Percentiles rank a stretch among this genome's conserved stretches.
Evolutionary conservation across 163 green algal genomes (phyloP).

Genomic region (Coccomyxa subellipsoidea): DNA sequence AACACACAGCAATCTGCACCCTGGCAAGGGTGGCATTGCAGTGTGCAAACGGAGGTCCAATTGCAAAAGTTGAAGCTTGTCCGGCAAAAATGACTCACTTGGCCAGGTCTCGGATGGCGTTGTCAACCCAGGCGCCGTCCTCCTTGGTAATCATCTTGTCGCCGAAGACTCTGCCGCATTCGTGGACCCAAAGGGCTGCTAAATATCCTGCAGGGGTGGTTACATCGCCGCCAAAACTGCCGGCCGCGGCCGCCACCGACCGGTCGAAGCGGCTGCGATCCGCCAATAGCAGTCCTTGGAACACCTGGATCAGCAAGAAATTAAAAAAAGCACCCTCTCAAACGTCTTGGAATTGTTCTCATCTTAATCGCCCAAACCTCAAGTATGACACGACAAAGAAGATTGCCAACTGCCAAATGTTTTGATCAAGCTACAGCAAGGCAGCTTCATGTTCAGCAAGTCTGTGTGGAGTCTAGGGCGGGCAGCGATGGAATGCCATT

Average conservation of each 20-base stretch:
- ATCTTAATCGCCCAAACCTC: too few species aligned
- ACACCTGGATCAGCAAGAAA: constrained; percentile 46
- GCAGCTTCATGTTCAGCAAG: too few species aligned
- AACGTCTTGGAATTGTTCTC: too few species aligned
- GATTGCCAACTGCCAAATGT: too few species aligned
- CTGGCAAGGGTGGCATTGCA: too few species aligned
- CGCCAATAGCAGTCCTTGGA: constrained; percentile 85
- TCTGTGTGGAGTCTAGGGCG: too few species aligned
- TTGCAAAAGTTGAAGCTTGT: too few species aligned
- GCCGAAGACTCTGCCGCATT: constrained; percentile 87
- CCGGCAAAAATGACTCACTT: constrained; percentile 24
- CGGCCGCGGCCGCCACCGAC: background rate
- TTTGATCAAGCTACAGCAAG: too few species aligned
- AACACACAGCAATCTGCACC: too few species aligned
- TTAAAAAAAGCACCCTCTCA: background rate
- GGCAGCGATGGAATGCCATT: too few species aligned
- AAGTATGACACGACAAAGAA: too few species aligned
- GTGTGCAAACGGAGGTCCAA: too few species aligned
- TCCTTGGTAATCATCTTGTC: constrained; percentile 84
- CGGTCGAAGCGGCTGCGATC: constrained; percentile 59
- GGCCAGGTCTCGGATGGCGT: constrained; percentile 62
- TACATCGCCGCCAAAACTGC: constrained; percentile 69
- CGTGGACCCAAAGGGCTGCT: constrained; percentile 85
- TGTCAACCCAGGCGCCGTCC: constrained; percentile 85
- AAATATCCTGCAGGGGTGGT: constrained; percentile 78